A percentile compares a stretch with the other conserved stretches of the same genome.
These are phyloP conservation scores for Paraleonurus japonicus DNA, from an alignment of 257 asterid species.

Conservation along the genomic window DNA sequence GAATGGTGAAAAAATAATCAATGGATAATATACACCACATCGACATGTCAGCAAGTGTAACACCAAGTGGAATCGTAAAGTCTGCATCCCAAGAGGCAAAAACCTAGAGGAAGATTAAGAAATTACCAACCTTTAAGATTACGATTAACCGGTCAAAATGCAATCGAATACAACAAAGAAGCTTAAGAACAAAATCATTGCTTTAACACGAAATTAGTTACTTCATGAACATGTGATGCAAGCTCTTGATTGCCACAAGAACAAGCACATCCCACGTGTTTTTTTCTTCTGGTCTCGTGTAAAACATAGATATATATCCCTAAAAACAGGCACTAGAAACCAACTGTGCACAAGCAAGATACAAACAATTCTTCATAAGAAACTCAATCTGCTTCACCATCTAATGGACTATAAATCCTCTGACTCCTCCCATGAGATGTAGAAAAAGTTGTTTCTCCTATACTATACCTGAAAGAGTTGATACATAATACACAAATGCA, in stretches of 20 bases:
- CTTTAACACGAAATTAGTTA: conserved; percentile 83
- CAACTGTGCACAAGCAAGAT: background rate
- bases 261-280: background rate
- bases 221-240: conserved; percentile 77
- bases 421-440: background rate
- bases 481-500: background rate
- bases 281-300: background rate
- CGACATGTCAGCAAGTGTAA: no score
- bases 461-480: background rate
- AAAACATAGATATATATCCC: background rate
- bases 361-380: background rate
- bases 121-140: conserved; percentile 65
- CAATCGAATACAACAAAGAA: conserved; percentile 74
- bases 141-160: conserved; percentile 63
- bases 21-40: background rate
- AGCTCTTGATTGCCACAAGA: conserved; percentile 43
- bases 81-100: background rate
- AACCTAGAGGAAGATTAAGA: background rate
- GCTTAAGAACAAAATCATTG: conserved; percentile 80
- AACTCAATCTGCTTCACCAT: background rate
- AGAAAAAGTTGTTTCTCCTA: background rate
- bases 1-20: no score
- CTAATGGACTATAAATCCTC: background rate
- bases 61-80: no score
- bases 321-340: background rate